Conservation (phyloP, 2,329 filamentous ascomycete species). For the Phyllosticta paracitricarpa region DNA sequence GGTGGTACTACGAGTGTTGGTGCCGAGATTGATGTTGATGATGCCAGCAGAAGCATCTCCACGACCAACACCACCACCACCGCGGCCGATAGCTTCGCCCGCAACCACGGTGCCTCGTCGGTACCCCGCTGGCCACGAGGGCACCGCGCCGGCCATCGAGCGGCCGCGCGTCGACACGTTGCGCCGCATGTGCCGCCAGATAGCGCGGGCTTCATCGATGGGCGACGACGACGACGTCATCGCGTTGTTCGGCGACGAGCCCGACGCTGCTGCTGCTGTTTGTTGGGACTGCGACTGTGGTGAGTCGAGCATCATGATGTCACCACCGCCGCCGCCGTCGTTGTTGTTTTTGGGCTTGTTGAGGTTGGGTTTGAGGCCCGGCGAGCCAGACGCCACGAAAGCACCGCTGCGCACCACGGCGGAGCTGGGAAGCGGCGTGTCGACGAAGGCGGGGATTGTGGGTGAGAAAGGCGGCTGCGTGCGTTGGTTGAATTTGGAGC, state of each 20-base stretch:
- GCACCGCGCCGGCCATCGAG: background rate
- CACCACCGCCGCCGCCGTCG: too few relatives aligned
- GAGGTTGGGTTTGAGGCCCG: background rate
- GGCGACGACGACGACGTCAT: conserved; percentile 5
- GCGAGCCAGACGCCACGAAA: background rate
- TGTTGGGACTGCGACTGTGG: background rate
- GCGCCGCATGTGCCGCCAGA: conserved; percentile 10
- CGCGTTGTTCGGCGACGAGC: background rate
- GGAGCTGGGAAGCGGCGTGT: background rate
- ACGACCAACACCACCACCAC: background rate
- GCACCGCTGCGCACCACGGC: background rate
- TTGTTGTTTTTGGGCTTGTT: background rate
- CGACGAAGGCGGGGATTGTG: background rate
- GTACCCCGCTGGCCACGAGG: conserved; percentile 8
- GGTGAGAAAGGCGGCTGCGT: background rate
- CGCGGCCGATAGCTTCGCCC: background rate
- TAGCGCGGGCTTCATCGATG: conserved; percentile 9
- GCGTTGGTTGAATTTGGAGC: background rate
- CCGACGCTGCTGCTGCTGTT: too few relatives aligned
- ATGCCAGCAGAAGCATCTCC: background rate
- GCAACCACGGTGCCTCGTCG: background rate
- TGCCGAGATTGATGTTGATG: background rate
- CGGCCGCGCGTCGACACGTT: conserved; percentile 8
- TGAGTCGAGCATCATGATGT: background rate
- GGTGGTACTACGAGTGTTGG: background rate